phyloP scores from a whole-genome alignment of 805 yeast genomes.

The Pichia manshurica region DNA sequence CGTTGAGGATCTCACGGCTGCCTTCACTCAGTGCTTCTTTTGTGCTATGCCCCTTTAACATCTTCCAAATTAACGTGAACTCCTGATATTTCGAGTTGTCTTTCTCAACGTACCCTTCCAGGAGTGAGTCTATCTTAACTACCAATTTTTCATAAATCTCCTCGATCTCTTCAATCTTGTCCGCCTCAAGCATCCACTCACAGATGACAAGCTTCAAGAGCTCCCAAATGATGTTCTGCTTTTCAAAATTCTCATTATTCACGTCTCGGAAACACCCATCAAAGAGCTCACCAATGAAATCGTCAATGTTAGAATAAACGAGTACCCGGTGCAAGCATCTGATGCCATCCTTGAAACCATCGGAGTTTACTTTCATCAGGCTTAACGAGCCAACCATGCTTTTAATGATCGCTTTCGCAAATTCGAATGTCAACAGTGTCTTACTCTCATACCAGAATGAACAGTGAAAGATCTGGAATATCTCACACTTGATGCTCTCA shows the following conservation, averaged over 20 bases:
- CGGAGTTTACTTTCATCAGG: neutral
- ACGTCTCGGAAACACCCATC: neutral
- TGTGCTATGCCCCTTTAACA: neutral
- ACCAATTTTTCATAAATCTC: neutral
- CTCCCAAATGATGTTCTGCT: constrained; percentile 8
- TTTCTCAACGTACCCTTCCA: constrained; percentile 6
- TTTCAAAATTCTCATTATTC: neutral
- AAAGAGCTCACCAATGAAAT: constrained; percentile 6
- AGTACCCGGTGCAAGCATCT: constrained; percentile 4
- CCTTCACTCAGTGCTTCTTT: neutral
- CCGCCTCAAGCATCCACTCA: constrained; percentile 9
- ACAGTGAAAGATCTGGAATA: constrained; percentile 3
- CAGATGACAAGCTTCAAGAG: constrained; percentile 4
- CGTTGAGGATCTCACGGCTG: neutral
- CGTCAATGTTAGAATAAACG: neutral
- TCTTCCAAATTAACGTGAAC: constrained; percentile 6
- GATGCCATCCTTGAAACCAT: constrained; percentile 3
- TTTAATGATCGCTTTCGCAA: neutral
- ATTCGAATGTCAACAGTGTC: neutral
- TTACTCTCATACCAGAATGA: constrained; percentile 7
- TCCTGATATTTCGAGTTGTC: constrained; percentile 8
- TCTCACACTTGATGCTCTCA: constrained; percentile 1
- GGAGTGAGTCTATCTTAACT: neutral
- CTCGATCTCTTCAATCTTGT: neutral
- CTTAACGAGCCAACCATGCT: neutral